A percentile compares a stretch with the other conserved stretches of the same genome.
phyloP scores from a whole-genome alignment of 2,329 filamentous ascomycete species.

The Ciborinia camelliae region DNA sequence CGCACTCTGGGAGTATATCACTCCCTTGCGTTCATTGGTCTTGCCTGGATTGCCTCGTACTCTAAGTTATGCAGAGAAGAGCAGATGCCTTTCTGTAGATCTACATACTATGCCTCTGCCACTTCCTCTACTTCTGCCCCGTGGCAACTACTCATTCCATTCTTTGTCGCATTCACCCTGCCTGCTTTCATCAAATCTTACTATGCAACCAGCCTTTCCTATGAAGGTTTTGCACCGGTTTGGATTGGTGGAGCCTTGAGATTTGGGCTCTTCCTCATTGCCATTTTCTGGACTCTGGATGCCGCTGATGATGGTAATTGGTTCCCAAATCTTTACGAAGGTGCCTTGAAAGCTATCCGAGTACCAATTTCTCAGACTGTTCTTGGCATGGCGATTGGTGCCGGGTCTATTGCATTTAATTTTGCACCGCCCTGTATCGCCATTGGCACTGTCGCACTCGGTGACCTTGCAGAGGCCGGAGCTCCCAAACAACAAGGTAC shows the following conservation, averaged over 20 bases:
- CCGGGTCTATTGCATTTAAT: slow-evolving; percentile 78
- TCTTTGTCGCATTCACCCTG: slow-evolving; percentile 66
- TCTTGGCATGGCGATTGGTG: slow-evolving; percentile 75
- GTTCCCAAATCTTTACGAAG: slow-evolving; percentile 58
- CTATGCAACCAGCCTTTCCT: slow-evolving; percentile 77
- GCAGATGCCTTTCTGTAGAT: slow-evolving; percentile 95
- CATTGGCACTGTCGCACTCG: slow-evolving; percentile 51
- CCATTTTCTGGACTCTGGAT: slow-evolving; percentile 84
- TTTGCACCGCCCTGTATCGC: slow-evolving; percentile 83
- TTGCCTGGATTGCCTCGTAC: slow-evolving; percentile 77
- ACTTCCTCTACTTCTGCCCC: slow-evolving; percentile 88
- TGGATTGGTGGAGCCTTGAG: slow-evolving; percentile 85
- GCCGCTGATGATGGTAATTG: slow-evolving; percentile 83
- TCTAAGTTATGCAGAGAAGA: slow-evolving; percentile 95
- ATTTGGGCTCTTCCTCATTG: slow-evolving; percentile 68
- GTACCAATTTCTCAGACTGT: slow-evolving; percentile 77
- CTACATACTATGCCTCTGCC: slow-evolving; percentile 90
- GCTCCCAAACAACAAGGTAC: slow-evolving; percentile 41
- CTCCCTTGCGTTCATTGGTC: slow-evolving; percentile 74
- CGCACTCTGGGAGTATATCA: slow-evolving; percentile 78
- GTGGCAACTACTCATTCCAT: slow-evolving; percentile 83
- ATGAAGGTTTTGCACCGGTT: slow-evolving; percentile 76
- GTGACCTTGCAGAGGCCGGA: slow-evolving; percentile 22
- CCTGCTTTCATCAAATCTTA: slow-evolving; percentile 77
- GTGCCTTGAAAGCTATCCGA: slow-evolving; percentile 67